These are phyloP conservation scores for Russula olivacea DNA, from an alignment of 768 basidiomycete species.

Conservation along the genomic window DNA sequence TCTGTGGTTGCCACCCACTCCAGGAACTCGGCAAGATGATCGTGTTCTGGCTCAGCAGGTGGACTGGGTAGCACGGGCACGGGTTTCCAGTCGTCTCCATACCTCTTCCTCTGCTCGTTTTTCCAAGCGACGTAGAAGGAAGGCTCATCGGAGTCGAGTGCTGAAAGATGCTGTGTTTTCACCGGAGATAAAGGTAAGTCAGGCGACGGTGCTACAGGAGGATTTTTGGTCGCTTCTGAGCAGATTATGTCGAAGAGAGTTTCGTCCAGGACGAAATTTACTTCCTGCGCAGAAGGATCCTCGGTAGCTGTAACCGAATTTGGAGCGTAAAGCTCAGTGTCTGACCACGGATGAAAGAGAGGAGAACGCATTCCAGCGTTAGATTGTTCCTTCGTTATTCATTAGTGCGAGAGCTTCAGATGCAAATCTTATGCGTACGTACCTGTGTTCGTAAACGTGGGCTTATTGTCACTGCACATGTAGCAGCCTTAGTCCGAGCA, in stretches of 20 bases:
- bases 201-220: background rate
- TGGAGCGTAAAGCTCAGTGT: background rate
- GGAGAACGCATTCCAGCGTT: background rate
- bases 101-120: slow-evolving; percentile 6
- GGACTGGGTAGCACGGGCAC: background rate
- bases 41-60: slow-evolving; percentile 25
- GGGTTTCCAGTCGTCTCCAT: slow-evolving; percentile 16
- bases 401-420: background rate
- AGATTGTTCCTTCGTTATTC: background rate
- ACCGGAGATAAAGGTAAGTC: background rate
- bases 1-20: slow-evolving; percentile 22
- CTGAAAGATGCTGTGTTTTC: background rate
- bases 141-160: slow-evolving; percentile 10
- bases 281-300: background rate
- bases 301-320: background rate
- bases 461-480: background rate
- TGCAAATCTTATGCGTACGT: background rate
- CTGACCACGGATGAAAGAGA: slow-evolving; percentile 6
- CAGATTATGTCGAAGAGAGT: slow-evolving; percentile 30
- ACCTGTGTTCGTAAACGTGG: slow-evolving; percentile 8
- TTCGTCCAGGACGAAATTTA: slow-evolving; percentile 33
- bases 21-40: slow-evolving; percentile 61
- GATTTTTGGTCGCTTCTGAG: slow-evolving; percentile 3
- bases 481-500: background rate
- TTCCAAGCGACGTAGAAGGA: slow-evolving; percentile 20